Conservation (phyloP, 257 asterid species). For the Solanum corneliomulleri region DNA sequence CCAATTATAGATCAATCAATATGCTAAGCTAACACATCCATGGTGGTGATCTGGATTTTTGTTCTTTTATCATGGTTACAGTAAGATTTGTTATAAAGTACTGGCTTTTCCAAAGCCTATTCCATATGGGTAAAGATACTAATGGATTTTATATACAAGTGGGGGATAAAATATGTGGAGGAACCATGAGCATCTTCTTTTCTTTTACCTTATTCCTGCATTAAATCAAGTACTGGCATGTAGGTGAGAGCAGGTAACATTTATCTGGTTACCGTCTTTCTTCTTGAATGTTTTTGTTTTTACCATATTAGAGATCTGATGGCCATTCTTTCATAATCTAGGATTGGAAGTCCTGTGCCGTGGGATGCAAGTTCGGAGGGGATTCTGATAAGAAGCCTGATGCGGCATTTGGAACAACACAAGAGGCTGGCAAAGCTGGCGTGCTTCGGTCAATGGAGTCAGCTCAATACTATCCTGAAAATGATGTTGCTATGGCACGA, state of each 20-base stretch:
- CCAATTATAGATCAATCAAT: not conserved
- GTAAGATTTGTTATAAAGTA: not conserved
- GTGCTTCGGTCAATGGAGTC: constrained; percentile 96
- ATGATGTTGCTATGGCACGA: constrained; percentile 61
- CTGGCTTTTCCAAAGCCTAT: not conserved
- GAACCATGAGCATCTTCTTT: not conserved
- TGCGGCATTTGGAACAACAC: constrained; percentile 68
- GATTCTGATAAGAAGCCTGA: constrained; percentile 38
- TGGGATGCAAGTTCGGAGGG: constrained; percentile 69
- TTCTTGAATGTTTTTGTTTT: not conserved
- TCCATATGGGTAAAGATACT: not conserved
- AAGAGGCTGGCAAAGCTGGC: constrained; percentile 27
- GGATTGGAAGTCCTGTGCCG: constrained; percentile 75
- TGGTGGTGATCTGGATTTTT: not conserved
- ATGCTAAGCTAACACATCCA: not conserved
- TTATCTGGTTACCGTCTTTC: not conserved
- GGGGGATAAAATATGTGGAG: not conserved
- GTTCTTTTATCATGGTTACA: not conserved
- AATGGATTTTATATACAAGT: not conserved
- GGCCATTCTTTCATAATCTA: constrained; percentile 4
- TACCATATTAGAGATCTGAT: not conserved
- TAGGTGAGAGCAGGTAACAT: not conserved
- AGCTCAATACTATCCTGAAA: constrained; percentile 68
- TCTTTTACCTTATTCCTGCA: not conserved
- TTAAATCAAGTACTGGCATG: not conserved